Conservation (phyloP, 2,329 filamentous ascomycete species). For the Fusarium armeniacum region DNA sequence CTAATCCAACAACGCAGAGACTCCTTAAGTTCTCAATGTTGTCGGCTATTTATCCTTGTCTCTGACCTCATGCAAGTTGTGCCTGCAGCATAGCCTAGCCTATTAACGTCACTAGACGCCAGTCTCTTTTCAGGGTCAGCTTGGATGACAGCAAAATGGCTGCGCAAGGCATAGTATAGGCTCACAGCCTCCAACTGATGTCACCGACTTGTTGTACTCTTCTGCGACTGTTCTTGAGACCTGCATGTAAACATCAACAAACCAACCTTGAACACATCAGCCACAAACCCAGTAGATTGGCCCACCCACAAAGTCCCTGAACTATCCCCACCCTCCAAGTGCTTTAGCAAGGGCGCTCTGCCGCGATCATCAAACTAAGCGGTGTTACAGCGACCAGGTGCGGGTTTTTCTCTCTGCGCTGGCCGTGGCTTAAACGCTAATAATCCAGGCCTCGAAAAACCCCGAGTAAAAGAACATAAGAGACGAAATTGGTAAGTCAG, state of each 20-base stretch:
- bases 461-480: not conserved
- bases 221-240: constrained; percentile 1
- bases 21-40: not conserved
- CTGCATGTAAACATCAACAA: constrained; percentile 40
- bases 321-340: constrained; percentile 17
- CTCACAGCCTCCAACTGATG: constrained; percentile 33
- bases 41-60: constrained; percentile 7
- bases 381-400: not conserved
- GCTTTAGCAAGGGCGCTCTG: constrained; percentile 23
- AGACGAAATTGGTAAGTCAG: not conserved
- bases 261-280: constrained; percentile 26
- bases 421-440: constrained; percentile 39
- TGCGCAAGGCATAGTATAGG: constrained; percentile 20
- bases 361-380: constrained; percentile 27
- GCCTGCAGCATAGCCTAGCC: constrained; percentile 32
- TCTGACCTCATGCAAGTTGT: constrained; percentile 25
- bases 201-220: constrained; percentile 12
- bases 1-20: not conserved
- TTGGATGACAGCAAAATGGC: constrained; percentile 20
- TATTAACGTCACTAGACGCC: constrained; percentile 16
- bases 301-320: constrained; percentile 21
- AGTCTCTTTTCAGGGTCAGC: constrained; percentile 18
- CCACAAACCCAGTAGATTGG: constrained; percentile 24
- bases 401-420: constrained; percentile 11
- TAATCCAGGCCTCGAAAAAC: not conserved